These are phyloP conservation scores for Blastobotrys peoriensis DNA, from an alignment of 805 yeast species.

Conservation along the genomic window DNA sequence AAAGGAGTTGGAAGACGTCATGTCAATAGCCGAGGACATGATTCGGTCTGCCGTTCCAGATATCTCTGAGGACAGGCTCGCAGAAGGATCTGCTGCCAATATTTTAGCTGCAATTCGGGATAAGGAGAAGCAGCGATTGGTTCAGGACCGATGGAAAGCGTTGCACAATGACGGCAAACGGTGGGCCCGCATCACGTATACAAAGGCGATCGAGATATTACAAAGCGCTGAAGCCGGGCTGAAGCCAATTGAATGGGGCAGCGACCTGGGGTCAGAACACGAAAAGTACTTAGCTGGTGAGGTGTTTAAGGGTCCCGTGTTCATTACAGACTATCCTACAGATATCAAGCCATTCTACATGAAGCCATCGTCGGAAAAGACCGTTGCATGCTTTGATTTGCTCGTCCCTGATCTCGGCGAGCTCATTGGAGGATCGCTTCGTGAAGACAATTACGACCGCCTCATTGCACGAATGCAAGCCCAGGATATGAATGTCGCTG, in stretches of 20 bases:
- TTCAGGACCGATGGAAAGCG: conserved; percentile 51
- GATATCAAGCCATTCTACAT: conserved; percentile 85
- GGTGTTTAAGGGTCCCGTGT: conserved; percentile 63
- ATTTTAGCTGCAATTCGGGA: conserved; percentile 31
- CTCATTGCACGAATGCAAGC: conserved; percentile 45
- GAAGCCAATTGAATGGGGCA: conserved; percentile 50
- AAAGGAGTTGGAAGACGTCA: conserved; percentile 50
- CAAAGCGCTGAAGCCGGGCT: conserved; percentile 23
- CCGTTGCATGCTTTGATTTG: conserved; percentile 88
- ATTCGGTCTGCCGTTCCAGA: conserved; percentile 42
- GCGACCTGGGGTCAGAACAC: conserved; percentile 71
- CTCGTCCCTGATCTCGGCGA: conserved; percentile 91
- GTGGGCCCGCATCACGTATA: conserved; percentile 73
- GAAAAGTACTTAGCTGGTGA: conserved; percentile 85
- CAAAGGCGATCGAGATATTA: conserved; percentile 62
- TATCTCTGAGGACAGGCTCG: neutral
- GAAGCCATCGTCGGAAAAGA: conserved; percentile 46
- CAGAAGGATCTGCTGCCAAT: conserved; percentile 15
- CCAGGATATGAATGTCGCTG: conserved; percentile 49
- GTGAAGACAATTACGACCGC: conserved; percentile 59
- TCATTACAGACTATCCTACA: conserved; percentile 83
- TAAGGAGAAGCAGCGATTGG: conserved; percentile 32
- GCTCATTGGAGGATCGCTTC: conserved; percentile 86
- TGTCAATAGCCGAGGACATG: conserved; percentile 65
- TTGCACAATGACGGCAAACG: conserved; percentile 34